Conservation (phyloP, 2,329 filamentous ascomycete species). For the Tolypocladium tundrense region DNA sequence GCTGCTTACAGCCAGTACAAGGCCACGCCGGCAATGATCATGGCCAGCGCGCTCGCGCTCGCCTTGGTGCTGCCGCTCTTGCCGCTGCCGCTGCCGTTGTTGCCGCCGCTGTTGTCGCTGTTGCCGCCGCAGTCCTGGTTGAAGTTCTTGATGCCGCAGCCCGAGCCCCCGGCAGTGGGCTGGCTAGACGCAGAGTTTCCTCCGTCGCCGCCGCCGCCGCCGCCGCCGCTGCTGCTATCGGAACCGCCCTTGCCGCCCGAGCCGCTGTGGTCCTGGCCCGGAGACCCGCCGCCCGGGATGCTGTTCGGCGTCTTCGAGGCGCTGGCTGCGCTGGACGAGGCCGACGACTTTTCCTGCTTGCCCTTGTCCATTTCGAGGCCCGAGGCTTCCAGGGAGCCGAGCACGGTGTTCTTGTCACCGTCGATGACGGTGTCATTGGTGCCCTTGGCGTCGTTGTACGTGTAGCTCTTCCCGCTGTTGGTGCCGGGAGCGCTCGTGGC, state of each 20-base stretch:
- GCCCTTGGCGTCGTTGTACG: slow-evolving; percentile 53
- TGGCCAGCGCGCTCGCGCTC: slow-evolving; percentile 24
- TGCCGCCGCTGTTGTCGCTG: slow-evolving; percentile 3
- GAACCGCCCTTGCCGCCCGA: not conserved
- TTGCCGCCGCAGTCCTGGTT: slow-evolving; percentile 25
- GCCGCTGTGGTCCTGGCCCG: slow-evolving; percentile 13
- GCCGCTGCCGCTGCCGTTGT: slow-evolving; percentile 16
- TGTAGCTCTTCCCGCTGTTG: slow-evolving; percentile 62
- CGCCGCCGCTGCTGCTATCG: slow-evolving; percentile 2
- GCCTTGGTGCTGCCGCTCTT: slow-evolving; percentile 21
- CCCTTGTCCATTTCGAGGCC: slow-evolving; percentile 60
- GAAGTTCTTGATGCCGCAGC: slow-evolving; percentile 28
- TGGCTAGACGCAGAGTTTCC: slow-evolving; percentile 6
- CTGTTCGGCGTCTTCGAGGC: slow-evolving; percentile 13
- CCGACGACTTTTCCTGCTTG: slow-evolving; percentile 10
- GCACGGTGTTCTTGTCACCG: slow-evolving; percentile 61
- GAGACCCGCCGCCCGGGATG: slow-evolving; percentile 19
- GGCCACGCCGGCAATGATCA: slow-evolving; percentile 24
- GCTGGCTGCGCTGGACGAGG: slow-evolving; percentile 7
- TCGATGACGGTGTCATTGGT: slow-evolving; percentile 72
- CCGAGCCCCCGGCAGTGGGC: slow-evolving; percentile 6
- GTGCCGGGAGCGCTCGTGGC: slow-evolving; percentile 50
- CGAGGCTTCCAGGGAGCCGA: slow-evolving; percentile 72
- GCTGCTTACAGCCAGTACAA: slow-evolving; percentile 22
- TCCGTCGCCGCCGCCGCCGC: slow-evolving; percentile 7